Evolutionary conservation across 495 filamentous ascomycete species (phyloP).

Genomic region (Penicillium parvum): DNA sequence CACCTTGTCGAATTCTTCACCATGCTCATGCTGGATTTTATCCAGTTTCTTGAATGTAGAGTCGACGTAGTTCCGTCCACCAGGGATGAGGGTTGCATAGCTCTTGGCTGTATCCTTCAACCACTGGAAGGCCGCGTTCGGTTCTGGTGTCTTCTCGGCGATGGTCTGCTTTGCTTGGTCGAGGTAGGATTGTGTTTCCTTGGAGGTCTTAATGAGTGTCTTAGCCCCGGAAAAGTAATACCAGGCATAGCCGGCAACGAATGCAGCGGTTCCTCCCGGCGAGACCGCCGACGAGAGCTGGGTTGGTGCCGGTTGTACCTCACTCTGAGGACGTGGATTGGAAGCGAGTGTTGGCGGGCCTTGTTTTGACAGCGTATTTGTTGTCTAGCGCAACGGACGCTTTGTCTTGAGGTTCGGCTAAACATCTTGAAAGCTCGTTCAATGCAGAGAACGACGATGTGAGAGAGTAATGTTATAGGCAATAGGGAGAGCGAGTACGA

Average conservation of each 20-base stretch:
- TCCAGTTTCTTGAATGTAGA: conserved; percentile 60
- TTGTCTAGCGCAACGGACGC: neutral
- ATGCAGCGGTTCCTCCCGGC: conserved; percentile 48
- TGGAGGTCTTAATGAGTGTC: conserved; percentile 45
- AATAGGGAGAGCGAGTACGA: no score
- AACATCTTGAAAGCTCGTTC: neutral
- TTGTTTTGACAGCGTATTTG: conserved; percentile 9
- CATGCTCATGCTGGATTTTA: conserved; percentile 51
- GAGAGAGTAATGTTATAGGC: no score
- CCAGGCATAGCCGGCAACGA: conserved; percentile 44
- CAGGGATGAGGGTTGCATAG: conserved; percentile 63
- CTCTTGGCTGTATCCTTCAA: conserved; percentile 53
- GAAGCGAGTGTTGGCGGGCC: conserved; percentile 28
- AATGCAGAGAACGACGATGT: no score
- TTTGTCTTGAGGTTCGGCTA: neutral
- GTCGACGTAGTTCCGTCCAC: conserved; percentile 57
- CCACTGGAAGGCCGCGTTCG: conserved; percentile 54
- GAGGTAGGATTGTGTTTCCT: conserved; percentile 49
- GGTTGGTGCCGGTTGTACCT: conserved; percentile 18
- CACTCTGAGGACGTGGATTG: conserved; percentile 38
- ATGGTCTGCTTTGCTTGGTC: conserved; percentile 47
- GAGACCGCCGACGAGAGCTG: conserved; percentile 39
- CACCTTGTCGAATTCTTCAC: conserved; percentile 58
- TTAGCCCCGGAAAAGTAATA: conserved; percentile 59
- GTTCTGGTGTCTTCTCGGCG: conserved; percentile 50